A percentile compares a stretch with the other conserved stretches of the same genome.
Conservation (phyloP, 176 grass and related monocot species). For the Aegilops sharonensis region DNA sequence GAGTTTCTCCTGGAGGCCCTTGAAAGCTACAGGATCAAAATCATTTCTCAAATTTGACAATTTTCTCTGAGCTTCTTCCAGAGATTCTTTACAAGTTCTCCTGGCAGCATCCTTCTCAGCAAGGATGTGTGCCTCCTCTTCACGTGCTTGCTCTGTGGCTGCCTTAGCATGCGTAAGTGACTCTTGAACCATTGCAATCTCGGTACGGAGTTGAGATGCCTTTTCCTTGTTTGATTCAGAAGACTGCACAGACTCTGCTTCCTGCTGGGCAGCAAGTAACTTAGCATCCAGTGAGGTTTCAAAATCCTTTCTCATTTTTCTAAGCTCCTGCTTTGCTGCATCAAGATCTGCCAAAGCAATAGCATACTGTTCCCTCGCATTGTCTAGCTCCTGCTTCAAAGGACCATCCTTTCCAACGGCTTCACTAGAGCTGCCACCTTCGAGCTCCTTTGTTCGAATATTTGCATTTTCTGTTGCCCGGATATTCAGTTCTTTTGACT, state of each 20-base stretch:
- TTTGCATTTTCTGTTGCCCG: conserved; percentile 78
- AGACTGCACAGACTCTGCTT: conserved; percentile 63
- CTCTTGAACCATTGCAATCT: conserved; percentile 63
- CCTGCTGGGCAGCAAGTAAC: conserved; percentile 68
- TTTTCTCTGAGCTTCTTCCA: conserved; percentile 75
- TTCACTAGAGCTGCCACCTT: conserved; percentile 43
- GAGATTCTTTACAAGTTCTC: conserved; percentile 57
- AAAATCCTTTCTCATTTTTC: conserved; percentile 83
- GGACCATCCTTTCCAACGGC: conserved; percentile 53
- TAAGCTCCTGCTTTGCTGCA: conserved; percentile 78
- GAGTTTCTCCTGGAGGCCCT: conserved; percentile 71
- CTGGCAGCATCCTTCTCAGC: conserved; percentile 68
- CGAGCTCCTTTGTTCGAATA: conserved; percentile 57
- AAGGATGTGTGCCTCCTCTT: conserved; percentile 70
- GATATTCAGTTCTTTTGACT: conserved; percentile 75
- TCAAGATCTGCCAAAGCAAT: conserved; percentile 83
- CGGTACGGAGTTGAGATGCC: conserved; percentile 59
- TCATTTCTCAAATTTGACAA: conserved; percentile 63
- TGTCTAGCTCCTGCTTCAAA: conserved; percentile 72
- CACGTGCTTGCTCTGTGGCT: conserved; percentile 70
- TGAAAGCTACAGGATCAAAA: conserved; percentile 68
- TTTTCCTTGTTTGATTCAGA: conserved; percentile 72
- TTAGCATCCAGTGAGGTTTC: conserved; percentile 71
- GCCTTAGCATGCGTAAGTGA: conserved; percentile 70
- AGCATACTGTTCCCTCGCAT: conserved; percentile 68